Percentiles rank a stretch among this genome's conserved stretches.
phyloP scores from a whole-genome alignment of 805 yeast species.

The Schizosaccharomyces octosporus region DNA sequence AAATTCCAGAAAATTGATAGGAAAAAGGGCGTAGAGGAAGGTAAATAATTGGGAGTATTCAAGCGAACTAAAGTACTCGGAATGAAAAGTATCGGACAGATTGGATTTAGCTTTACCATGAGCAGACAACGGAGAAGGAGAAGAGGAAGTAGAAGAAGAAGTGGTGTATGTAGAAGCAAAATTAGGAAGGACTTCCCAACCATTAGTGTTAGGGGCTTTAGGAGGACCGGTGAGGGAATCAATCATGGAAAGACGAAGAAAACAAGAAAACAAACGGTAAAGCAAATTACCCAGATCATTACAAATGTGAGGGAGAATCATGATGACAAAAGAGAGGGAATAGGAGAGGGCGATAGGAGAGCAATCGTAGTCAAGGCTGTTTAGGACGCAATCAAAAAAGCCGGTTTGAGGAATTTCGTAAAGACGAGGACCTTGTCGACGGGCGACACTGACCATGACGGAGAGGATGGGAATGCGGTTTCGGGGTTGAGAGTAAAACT shows the following conservation, averaged over 20 bases:
- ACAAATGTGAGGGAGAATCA: neutral
- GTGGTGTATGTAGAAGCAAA: neutral
- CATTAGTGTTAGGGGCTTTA: neutral
- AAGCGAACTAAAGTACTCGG: neutral
- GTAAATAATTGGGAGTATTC: conserved; percentile 15
- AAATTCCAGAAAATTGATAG: conserved; percentile 23
- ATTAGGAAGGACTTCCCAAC: neutral
- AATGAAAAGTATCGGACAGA: neutral
- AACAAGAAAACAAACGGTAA: neutral
- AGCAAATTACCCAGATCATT: neutral
- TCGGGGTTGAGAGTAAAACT: neutral
- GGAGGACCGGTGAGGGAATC: neutral
- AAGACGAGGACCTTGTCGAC: neutral
- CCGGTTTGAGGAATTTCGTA: neutral
- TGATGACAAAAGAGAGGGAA: neutral
- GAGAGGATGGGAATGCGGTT: neutral
- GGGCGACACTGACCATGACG: neutral
- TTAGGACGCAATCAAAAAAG: neutral
- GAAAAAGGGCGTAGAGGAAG: conserved; percentile 33
- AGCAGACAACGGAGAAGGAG: neutral
- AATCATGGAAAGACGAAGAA: neutral
- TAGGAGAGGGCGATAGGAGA: neutral
- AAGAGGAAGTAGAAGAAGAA: neutral
- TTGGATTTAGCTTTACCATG: neutral
- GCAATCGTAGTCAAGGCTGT: neutral